Evolutionary conservation across 1,284 basidiomycete species (phyloP), one percentile per base, ranked within the genome.

Genomic region (Rhodotorula sp.): DNA sequence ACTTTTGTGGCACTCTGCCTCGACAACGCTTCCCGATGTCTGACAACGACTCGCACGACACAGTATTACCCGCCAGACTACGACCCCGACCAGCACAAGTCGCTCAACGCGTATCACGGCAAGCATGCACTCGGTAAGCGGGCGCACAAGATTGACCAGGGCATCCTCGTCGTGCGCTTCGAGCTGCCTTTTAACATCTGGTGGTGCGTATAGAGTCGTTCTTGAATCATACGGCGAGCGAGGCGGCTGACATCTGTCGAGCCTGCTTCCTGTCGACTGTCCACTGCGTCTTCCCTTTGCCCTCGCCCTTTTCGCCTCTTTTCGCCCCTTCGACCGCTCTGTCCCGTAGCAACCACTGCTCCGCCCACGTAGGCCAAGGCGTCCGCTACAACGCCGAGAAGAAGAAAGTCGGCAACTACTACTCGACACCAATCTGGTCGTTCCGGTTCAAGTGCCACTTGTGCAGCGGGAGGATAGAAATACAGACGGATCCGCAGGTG

Each of bases 371-470:
- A 68, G 94, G 94, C 24, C 94, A 94, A 86, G 94, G 94, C 37
- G 94, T 97, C 5, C 90, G 96, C 3, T 99, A 96, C 84, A 99
- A 99, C 77, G 96, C 96, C 0, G 93, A 97, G 80, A 99, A 99
- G 85, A 74, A 72, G 58, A 96, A 95, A 80, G 86, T 96, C 26
- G 96, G 94, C n/a, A 88, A 87, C 73, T 99, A 99, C 81, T 92
- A 91, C 78, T 90, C 89, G 30, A 98, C 94, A 0, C 91, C 94
- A 4, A 96, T 99, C 64, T 98, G 85, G 80, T 89, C 88, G 0
- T 99, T 99, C 79, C 85, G 91, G 50, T 99, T 95, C 82, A 99
- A 98, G 84, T 99, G 96, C 78, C 92, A 96, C 79, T 82, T 95
- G 2, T 99, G 96, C 78, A 86, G 88, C 30, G 40, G 63, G 18